These are phyloP conservation scores for Trichophyton equinum DNA, from an alignment of 2,329 filamentous ascomycete species.

Conservation along the genomic window DNA sequence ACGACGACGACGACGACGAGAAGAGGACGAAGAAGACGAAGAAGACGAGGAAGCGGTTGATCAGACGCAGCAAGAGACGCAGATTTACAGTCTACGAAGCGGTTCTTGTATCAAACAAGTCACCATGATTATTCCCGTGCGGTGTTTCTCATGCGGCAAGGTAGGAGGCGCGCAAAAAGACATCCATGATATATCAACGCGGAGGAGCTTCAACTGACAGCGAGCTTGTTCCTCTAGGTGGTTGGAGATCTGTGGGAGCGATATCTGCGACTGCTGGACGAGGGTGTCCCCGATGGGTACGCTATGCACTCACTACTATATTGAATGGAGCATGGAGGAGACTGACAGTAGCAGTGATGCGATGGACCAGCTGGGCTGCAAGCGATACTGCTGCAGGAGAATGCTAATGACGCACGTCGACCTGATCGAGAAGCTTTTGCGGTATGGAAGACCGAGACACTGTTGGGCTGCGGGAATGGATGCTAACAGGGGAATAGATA, in stretches of 20 bases:
- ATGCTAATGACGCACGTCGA: slow-evolving; percentile 99
- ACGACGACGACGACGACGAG: background rate
- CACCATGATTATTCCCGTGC: slow-evolving; percentile 91
- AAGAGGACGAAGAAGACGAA: background rate
- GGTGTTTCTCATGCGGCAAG: slow-evolving; percentile 99
- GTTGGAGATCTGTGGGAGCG: slow-evolving; percentile 95
- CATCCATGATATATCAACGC: background rate
- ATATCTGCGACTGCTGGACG: slow-evolving; percentile 78
- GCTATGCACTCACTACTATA: background rate
- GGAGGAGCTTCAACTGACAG: slow-evolving; percentile 9
- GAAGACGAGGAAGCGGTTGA: background rate
- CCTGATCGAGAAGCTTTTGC: slow-evolving; percentile 92
- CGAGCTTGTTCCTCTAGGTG: slow-evolving; percentile 47
- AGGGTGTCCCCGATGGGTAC: slow-evolving; percentile 61
- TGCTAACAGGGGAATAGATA: slow-evolving; percentile 26
- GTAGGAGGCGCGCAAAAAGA: slow-evolving; percentile 37
- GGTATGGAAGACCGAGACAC: slow-evolving; percentile 41
- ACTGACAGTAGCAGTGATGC: slow-evolving; percentile 54
- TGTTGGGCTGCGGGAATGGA: slow-evolving; percentile 5
- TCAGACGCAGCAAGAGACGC: background rate
- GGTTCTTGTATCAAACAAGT: background rate
- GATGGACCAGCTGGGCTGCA: slow-evolving; percentile 87
- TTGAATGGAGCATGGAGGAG: background rate
- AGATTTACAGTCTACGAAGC: background rate
- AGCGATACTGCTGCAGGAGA: slow-evolving; percentile 93